A percentile compares a stretch with the other conserved stretches of the same genome.
Evolutionary conservation across 352 stramenopile species (phyloP).

Genomic region (Globisporangium cylindrosporum): DNA sequence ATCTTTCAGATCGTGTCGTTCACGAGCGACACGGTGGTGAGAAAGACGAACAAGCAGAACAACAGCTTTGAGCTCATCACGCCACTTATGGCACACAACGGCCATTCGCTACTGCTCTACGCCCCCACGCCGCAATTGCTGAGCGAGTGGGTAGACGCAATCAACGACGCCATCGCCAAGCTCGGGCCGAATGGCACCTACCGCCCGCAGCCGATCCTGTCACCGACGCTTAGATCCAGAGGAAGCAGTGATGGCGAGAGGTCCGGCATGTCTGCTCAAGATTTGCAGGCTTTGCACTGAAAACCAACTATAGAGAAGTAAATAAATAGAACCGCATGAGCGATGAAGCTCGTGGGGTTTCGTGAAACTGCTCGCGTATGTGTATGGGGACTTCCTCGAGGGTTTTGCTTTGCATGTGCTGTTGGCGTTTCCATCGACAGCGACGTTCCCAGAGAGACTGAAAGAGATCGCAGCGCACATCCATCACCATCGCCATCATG

Average conservation of each 20-base stretch:
- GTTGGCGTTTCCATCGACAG: background rate
- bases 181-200: conserved; percentile 7
- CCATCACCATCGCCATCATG: conserved; percentile 1
- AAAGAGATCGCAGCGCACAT: background rate
- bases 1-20: conserved; percentile 77
- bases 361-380: conserved; percentile 4
- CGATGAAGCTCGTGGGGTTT: background rate
- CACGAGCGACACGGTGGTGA: conserved; percentile 56
- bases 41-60: conserved; percentile 71
- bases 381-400: background rate
- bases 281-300: background rate
- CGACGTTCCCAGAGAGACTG: background rate
- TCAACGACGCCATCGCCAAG: conserved; percentile 43
- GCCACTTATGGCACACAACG: conserved; percentile 58
- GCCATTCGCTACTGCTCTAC: conserved; percentile 66
- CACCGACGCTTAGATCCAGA: conserved; percentile 6
- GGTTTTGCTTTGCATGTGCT: background rate
- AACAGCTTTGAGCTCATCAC: conserved; percentile 80
- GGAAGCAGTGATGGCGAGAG: conserved; percentile 11
- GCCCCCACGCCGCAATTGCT: conserved; percentile 42
- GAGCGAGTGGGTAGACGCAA: conserved; percentile 62
- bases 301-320: conserved; percentile 5
- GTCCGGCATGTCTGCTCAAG: background rate
- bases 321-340: conserved; percentile 13
- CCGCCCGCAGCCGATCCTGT: background rate